These are phyloP conservation scores for Fusarium napiforme DNA, from an alignment of 2,329 filamentous ascomycete species.

Conservation along the genomic window DNA sequence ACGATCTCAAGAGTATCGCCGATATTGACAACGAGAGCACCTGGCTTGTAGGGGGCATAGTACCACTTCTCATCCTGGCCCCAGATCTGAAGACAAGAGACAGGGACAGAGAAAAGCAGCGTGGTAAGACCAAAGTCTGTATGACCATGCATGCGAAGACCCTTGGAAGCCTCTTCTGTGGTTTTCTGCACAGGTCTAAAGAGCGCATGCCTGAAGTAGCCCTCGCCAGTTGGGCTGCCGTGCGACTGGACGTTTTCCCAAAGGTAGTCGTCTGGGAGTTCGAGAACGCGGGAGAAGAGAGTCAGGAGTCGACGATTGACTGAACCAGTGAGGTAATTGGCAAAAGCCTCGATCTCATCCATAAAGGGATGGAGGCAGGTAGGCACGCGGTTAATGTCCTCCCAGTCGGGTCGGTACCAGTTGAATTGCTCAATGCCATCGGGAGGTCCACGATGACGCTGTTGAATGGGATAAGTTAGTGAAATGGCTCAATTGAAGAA, in stretches of 20 bases:
- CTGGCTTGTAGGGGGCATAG: conserved; percentile 36
- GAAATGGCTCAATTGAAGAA: neutral
- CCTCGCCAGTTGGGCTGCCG: conserved; percentile 36
- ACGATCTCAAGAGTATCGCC: conserved; percentile 36
- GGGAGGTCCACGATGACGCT: conserved; percentile 54
- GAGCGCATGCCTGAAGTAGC: conserved; percentile 35
- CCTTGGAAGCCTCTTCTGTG: conserved; percentile 32
- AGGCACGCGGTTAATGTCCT: conserved; percentile 55
- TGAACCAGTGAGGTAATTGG: conserved; percentile 32
- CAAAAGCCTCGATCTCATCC: conserved; percentile 36
- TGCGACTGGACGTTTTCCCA: conserved; percentile 39
- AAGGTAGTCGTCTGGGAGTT: conserved; percentile 36
- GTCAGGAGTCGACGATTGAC: conserved; percentile 38
- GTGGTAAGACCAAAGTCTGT: conserved; percentile 35
- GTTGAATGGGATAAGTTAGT: fast-evolving
- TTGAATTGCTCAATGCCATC: conserved; percentile 67
- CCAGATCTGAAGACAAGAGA: conserved; percentile 39
- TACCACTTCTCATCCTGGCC: conserved; percentile 36
- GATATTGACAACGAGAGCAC: conserved; percentile 37
- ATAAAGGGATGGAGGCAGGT: conserved; percentile 54
- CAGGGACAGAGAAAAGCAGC: conserved; percentile 29
- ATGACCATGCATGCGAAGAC: conserved; percentile 36
- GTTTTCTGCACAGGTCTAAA: conserved; percentile 34
- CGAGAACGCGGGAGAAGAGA: conserved; percentile 35
- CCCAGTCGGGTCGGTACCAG: conserved; percentile 61